phyloP scores from a whole-genome alignment of 108 stramenopile species.

The Conticribra guillardii region DNA sequence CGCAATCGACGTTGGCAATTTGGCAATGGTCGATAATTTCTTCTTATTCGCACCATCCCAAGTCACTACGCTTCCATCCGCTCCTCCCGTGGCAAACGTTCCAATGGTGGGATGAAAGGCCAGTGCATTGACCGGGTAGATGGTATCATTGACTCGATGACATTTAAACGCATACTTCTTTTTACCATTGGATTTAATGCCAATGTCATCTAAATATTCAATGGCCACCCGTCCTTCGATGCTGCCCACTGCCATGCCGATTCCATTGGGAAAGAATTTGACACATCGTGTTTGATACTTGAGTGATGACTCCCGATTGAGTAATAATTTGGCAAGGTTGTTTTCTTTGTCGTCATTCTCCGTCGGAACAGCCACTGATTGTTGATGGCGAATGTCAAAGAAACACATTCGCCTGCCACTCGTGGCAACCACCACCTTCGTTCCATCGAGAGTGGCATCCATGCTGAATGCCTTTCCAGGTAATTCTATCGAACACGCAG shows the following conservation, averaged over 20 bases:
- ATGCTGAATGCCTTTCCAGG: constrained; percentile 88
- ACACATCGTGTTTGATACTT: constrained; percentile 88
- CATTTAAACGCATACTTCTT: constrained; percentile 97
- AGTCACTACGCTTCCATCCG: constrained; percentile 88
- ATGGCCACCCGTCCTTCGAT: constrained; percentile 98
- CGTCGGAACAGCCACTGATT: neutral
- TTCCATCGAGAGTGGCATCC: constrained; percentile 53
- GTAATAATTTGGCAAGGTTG: constrained; percentile 31
- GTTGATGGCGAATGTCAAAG: constrained; percentile 50
- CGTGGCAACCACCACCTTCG: constrained; percentile 67
- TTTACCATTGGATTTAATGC: constrained; percentile 51
- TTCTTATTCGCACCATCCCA: constrained; percentile 97
- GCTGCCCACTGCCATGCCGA: constrained; percentile 89
- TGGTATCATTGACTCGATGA: constrained; percentile 89
- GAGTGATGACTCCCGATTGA: constrained; percentile 83
- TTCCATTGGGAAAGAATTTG: constrained; percentile 76
- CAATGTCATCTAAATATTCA: constrained; percentile 86
- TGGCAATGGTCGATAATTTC: constrained; percentile 62
- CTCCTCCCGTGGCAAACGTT: constrained; percentile 94
- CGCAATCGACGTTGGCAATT: constrained; percentile 87
- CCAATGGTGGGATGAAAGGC: constrained; percentile 88
- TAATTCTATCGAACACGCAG: constrained; percentile 41
- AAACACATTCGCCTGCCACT: constrained; percentile 65
- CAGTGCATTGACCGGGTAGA: constrained; percentile 97
- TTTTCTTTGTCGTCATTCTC: constrained; percentile 13